Base-by-base conservation (phyloP, 306 rosid species). In the Vigna radiata region DNA sequence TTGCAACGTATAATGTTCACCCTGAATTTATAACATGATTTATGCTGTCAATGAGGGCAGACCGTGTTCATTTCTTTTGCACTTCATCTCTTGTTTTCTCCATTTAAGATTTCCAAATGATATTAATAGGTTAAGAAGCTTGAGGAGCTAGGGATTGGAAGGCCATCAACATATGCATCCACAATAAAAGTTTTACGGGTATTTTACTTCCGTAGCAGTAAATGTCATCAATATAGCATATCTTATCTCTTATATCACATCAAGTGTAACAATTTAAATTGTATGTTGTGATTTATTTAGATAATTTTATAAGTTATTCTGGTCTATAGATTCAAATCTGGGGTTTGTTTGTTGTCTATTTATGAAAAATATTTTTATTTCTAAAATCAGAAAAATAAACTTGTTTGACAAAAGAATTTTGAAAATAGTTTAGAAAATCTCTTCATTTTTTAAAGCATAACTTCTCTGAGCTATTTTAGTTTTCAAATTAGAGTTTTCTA, bases 81-180 rank as follows among this genome's bases (percentile, higher is more conserved):
- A 41, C 50, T 58, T 59, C 75, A 33, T 73, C 39, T 62, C 19
- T 54, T 63, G 18, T 73, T 77, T 55, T 52, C 75, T 31, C 64
- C 68, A 33, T 48, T 68, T 16, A 78, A 55, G 44, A 21, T 79
- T 63, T 67, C 29, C 31, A 39, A 58, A 17, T 72, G 67, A 58
- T 81, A 64, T 63, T 59, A 29, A 73, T 82, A 95, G 99, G 92
- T 95, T 79, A 91, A 92, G 92, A 95, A 84, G 87, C 85, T 95
- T 70, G 99, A 95, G 90, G 99, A 95, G 89, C 97, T 95, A 77
- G 99, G 99, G 53, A 95, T 95, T 77, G 98, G 99, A 79, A 92
- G 99, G 83, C 99, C 99, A 63, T 95, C 99, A 5, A 95, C 99
- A 37, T 95, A 95, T 88, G 98, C 97, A 46, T 56, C 83, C 79